Conservation (phyloP, 306 rosid species). For the Cucurbita pepo region DNA sequence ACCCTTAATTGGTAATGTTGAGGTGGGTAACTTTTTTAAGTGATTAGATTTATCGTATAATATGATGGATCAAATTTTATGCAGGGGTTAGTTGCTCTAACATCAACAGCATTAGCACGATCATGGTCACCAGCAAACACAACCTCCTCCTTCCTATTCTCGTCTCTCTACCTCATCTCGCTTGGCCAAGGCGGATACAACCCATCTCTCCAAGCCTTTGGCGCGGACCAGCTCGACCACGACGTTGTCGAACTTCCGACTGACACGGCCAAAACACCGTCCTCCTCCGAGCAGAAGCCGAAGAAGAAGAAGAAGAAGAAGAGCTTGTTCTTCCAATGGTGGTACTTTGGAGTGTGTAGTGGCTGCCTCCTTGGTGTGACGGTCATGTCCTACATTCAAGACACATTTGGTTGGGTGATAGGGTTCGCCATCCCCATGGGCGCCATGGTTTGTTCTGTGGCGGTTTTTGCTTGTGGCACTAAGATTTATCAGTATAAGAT, state of each 20-base stretch:
- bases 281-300: conserved; percentile 20
- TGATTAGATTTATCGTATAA: too few relatives aligned
- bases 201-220: conserved; percentile 52
- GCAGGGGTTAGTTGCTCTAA: conserved; percentile 77
- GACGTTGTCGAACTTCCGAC: conserved; percentile 15
- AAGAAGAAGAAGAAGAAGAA: conserved; percentile 31
- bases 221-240: conserved; percentile 43
- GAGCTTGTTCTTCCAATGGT: conserved; percentile 57
- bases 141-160: conserved; percentile 44
- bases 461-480: conserved; percentile 53
- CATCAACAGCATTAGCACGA: conserved; percentile 51
- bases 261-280: neutral
- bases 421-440: conserved; percentile 78
- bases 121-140: conserved; percentile 37
- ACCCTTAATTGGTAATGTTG: neutral
- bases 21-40: neutral
- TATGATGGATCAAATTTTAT: neutral
- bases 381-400: conserved; percentile 86
- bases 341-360: conserved; percentile 82
- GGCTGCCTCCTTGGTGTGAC: conserved; percentile 82
- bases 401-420: conserved; percentile 73
- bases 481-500: conserved; percentile 41
- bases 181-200: conserved; percentile 86
- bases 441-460: conserved; percentile 41
- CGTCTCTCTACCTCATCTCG: conserved; percentile 66